Evolutionary conservation across 331 rosid genomes (phyloP), one percentile per base, ranked within the genome.

Genomic region (Acacia pycnantha): DNA sequence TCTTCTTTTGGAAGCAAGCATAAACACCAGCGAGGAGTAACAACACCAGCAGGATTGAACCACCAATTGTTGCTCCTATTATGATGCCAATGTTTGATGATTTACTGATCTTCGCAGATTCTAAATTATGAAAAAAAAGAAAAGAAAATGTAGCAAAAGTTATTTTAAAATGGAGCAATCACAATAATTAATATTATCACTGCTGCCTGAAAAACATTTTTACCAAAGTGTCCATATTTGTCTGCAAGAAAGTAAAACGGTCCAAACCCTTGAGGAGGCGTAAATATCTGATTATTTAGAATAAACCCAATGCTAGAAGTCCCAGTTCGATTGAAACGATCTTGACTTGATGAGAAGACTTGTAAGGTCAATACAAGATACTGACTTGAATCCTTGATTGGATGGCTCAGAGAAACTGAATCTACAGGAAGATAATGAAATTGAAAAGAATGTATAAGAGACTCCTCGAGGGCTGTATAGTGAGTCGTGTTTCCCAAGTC

Each of bases 241-340:
- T 79, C 79, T 70, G 59, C 79, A 35, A 0, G 16, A 27, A 90
- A 91, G 78, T 19, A 85, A 82, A 43, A 89, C 26, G 92, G 90
- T 82, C 91, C 93, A 77, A 82, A 90, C 15, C 0, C 18, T 6
- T 1, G 0, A 13, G 90, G 92, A 77, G 90, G 90, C 43, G 82
- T 79, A 78, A 85, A 88, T 62, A 85, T 86, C 88, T 88, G 97
- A 82, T 74, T 81, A 82, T 94, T 89, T n/a, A 90, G 85, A 19
- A 81, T 21, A 76, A 87, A 92, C 11, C 88, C 91, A 61, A 90
- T 79, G 19, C 40, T 75, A 3, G 61, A 68, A 37, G 85, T 59
- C 74, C 86, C 90, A 18, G 87, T 81, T 74, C 79, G 78, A 61
- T 83, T 87, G 87, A 92, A 92, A 37, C 2, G n/a, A 58, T 85